Evolutionary conservation across 768 basidiomycete species (phyloP).

Genomic region (Dentipellis sp.): DNA sequence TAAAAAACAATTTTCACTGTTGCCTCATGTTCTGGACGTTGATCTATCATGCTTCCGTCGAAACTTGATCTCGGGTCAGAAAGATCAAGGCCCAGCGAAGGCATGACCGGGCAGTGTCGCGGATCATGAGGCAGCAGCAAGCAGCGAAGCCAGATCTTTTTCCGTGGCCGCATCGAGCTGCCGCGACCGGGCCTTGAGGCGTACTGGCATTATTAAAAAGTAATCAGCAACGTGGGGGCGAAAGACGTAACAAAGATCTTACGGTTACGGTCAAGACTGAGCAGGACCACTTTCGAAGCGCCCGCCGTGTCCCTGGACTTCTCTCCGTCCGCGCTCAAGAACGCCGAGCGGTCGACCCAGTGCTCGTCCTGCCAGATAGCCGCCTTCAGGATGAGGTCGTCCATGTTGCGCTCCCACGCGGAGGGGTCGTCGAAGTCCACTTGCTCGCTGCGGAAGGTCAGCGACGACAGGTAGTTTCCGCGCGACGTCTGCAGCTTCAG

Average conservation of each 20-base stretch:
- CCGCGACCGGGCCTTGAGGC: conserved; percentile 82
- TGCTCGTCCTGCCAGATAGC: conserved; percentile 92
- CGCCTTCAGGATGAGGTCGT: conserved; percentile 88
- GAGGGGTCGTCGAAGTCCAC: conserved; percentile 52
- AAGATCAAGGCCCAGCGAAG: no score
- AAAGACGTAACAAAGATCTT: conserved; percentile 12
- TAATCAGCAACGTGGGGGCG: conserved; percentile 8
- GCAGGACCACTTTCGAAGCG: conserved; percentile 76
- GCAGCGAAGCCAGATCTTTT: conserved; percentile 69
- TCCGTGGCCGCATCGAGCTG: conserved; percentile 82
- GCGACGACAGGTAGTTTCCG: conserved; percentile 84
- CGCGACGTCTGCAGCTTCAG: conserved; percentile 94
- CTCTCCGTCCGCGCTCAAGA: conserved; percentile 41
- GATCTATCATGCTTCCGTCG: no score
- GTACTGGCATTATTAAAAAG: conserved; percentile 40
- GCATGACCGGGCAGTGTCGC: not conserved
- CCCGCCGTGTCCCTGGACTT: conserved; percentile 24
- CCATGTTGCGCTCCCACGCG: conserved; percentile 71
- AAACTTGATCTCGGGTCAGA: no score
- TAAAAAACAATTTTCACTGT: no score
- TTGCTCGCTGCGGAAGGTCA: conserved; percentile 77
- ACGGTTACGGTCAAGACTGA: conserved; percentile 91
- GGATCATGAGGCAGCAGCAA: conserved; percentile 29
- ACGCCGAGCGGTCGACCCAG: conserved; percentile 75
- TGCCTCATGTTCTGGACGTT: no score